Base-by-base conservation (phyloP, 2,329 filamentous ascomycete genomes). In the Penicillium sp. region DNA sequence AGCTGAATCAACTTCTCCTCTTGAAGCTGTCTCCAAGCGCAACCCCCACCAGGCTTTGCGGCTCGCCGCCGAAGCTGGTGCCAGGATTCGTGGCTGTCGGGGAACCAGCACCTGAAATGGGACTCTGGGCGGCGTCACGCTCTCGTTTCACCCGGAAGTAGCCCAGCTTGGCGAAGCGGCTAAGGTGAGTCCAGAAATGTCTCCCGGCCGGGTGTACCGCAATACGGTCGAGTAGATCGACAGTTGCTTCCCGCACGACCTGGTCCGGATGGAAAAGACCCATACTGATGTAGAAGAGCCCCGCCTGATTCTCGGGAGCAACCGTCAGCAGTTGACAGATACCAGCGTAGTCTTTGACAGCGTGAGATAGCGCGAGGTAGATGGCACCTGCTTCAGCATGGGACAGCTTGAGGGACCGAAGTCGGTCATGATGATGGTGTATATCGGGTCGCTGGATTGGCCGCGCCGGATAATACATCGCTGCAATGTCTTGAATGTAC, bases 221-320 rank as follows among this genome's bases (percentile, higher is more conserved):
- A 58, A 99, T 88, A 24, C 93, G 86, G 68, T 94, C 92, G 24
- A 99, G 78, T 38, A 99, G 80, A 63, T 91, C 91, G 1, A 92
- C 89, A 2, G 92, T 91, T 59, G 88, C 88, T 69, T 90, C 80
- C 38, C 95, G 85, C 12, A 97, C 93, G 56, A 92, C 90, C 38
- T 85, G 83, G 66, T 93, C 88, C 59, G 93, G 92, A 80, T 99
- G 95, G 76, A 98, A 97, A 6, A 99, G 82, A 0, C 95, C 95
- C 56, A 98, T 85, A 5, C 90, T 91, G 28, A 99, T 80, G 71
- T 97, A 97, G 76, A 98, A 98, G 3, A 98, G 84, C 0, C 92
- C 95, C 0, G 90, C 91, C 70, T 95, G 92, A 30, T 88, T 91
- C 78, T 96, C 92, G 8, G 92, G 92, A 6, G 92, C 89, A 7